phyloP scores from a whole-genome alignment of 768 basidiomycete species.

The Leccinum sublutescens region DNA sequence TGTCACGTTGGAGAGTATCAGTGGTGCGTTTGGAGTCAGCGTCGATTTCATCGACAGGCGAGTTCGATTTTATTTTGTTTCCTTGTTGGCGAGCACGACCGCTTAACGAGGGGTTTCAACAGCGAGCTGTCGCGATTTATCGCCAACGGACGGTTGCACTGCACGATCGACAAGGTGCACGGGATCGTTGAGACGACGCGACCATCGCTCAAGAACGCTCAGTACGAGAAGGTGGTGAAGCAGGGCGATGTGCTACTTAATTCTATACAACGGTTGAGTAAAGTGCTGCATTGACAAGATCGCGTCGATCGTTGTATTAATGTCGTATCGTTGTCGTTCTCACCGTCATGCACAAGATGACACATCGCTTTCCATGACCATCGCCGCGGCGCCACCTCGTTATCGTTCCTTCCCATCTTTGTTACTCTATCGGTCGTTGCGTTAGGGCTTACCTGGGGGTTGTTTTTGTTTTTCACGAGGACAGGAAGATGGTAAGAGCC shows the following conservation, averaged over 20 bases:
- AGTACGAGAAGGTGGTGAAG: conserved; percentile 91
- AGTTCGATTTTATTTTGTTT: conserved; percentile 29
- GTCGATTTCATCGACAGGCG: conserved; percentile 85
- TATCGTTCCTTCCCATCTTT: conserved; percentile 9
- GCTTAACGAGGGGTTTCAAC: conserved; percentile 2
- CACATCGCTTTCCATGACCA: background rate
- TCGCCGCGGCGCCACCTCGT: background rate
- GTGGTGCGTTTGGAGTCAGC: conserved; percentile 85
- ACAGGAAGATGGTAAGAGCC: background rate
- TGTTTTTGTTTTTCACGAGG: background rate
- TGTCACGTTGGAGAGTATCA: conserved; percentile 84
- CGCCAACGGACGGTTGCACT: conserved; percentile 78
- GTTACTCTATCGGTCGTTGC: conserved; percentile 7
- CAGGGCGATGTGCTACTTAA: conserved; percentile 89
- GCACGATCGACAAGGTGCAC: conserved; percentile 92
- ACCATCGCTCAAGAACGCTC: conserved; percentile 70
- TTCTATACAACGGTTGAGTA: conserved; percentile 84
- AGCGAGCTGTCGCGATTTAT: conserved; percentile 94
- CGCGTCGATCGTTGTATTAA: background rate
- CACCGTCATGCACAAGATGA: background rate
- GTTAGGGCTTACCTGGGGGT: conserved; percentile 5
- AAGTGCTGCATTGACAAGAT: conserved; percentile 64
- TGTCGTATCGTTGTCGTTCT: background rate
- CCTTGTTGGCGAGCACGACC: background rate
- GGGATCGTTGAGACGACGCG: conserved; percentile 92